Base-by-base conservation (phyloP, 768 basidiomycete genomes). In the Russula ochroleuca region DNA sequence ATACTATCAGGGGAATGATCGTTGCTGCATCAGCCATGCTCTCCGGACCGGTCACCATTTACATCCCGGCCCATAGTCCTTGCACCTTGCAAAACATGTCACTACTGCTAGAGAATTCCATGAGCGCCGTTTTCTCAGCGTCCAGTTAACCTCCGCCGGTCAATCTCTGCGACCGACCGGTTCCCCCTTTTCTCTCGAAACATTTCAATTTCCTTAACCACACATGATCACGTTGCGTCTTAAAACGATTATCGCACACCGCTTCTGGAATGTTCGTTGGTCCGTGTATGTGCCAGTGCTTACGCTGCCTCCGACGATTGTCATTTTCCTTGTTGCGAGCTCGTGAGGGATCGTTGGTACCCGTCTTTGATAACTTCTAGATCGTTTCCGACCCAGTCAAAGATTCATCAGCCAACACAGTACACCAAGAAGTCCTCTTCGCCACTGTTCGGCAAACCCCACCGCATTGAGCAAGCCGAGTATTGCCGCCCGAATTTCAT, bases 1-100 rank as follows among this genome's bases (percentile, higher is more conserved):
- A 45, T 13, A 3, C 45, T 47, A 64, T 49, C 63, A 59, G 45
- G 59, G 40, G 23, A 7, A 6, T 59, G 57, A 59, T 59, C 45
- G 35, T 38, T 59, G 50, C 35, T 14, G 43, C 56, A 37, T 21
- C 31, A 15, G 19, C 37, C 41, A 33, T 35, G 11, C n/a, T n/a
- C 7, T 47, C 25, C 21, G 43, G 51, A 7, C 28, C n/a, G 28
- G 28, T 31, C 23, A 4, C 17, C 10, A 31, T 21, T 35, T 43
- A 35, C 43, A 8, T 45, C n/a, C 28, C 9, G 5, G 13, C 43
- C 21, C n/a, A 3, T 13, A 31, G 51, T 6, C 10, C 21, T 40
- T 23, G 8, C 5, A 10, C 53, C 52, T 5, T 40, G 38, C 35
- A 10, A 5, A 28, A 28, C 25, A 55, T 23, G 23, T 19, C 14